phyloP scores from a whole-genome alignment of 2,329 filamentous ascomycete species.

The Phyllosticta paracitricarpa region DNA sequence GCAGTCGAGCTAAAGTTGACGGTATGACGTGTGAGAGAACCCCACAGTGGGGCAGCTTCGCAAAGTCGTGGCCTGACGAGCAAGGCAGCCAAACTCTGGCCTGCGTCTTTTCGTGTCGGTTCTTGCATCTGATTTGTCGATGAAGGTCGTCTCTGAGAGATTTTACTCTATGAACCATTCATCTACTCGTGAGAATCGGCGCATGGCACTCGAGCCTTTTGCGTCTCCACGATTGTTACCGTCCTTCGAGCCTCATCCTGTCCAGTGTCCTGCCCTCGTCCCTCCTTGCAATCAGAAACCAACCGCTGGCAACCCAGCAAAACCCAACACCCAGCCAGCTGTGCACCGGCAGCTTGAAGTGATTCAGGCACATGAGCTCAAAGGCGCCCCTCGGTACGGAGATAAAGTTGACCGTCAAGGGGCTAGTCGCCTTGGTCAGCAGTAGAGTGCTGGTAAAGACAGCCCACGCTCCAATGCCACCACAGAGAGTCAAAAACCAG shows the following conservation, averaged over 20 bases:
- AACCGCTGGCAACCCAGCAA: slow-evolving; percentile 40
- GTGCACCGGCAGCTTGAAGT: slow-evolving; percentile 40
- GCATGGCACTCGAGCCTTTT: too few relatives aligned
- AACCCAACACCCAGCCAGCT: slow-evolving; percentile 43
- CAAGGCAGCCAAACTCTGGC: background rate
- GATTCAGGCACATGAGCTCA: slow-evolving; percentile 37
- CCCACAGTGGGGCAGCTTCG: background rate
- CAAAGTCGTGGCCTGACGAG: background rate
- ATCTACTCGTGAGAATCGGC: too few relatives aligned
- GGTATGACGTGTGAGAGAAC: background rate
- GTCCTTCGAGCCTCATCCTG: slow-evolving; percentile 23
- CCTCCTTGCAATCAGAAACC: slow-evolving; percentile 37
- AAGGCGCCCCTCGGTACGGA: slow-evolving; percentile 40
- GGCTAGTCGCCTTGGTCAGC: slow-evolving; percentile 40
- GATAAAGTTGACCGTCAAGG: slow-evolving; percentile 41
- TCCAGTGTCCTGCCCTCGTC: slow-evolving; percentile 29
- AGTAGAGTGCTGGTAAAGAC: slow-evolving; percentile 41
- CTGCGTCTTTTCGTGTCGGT: too few relatives aligned
- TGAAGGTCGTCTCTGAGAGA: too few relatives aligned
- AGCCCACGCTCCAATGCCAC: slow-evolving; percentile 37
- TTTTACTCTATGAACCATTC: too few relatives aligned
- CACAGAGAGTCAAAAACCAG: slow-evolving; percentile 44
- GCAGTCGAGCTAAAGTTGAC: background rate
- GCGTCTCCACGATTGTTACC: background rate
- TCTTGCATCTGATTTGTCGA: too few relatives aligned